Percentiles rank a stretch among this genome's conserved stretches.
Conservation (phyloP, 495 filamentous ascomycete genomes). For the Penicillium cataractarum region DNA sequence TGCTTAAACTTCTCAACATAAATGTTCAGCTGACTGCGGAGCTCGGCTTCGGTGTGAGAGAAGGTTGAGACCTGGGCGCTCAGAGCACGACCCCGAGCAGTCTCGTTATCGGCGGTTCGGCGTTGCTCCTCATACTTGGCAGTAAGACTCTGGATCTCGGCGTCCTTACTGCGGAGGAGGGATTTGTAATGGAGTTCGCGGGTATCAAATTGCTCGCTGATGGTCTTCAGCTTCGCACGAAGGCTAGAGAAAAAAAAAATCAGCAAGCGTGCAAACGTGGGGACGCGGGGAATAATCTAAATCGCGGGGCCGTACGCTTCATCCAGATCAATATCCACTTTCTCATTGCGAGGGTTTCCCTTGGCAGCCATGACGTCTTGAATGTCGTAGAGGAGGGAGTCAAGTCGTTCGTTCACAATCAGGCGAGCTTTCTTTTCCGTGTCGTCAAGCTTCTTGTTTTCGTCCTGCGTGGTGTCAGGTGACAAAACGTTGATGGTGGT, state of each 20-base stretch:
- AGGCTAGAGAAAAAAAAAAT: conserved; percentile 59
- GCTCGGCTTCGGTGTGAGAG: conserved; percentile 91
- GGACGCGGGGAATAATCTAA: background rate
- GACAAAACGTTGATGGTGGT: background rate
- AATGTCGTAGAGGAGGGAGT: conserved; percentile 72
- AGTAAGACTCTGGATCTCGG: conserved; percentile 91
- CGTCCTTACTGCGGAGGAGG: conserved; percentile 87
- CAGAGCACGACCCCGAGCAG: conserved; percentile 74
- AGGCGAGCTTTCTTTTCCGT: conserved; percentile 78
- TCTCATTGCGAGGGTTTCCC: conserved; percentile 73
- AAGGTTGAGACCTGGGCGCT: conserved; percentile 94
- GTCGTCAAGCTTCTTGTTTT: conserved; percentile 84
- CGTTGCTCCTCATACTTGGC: conserved; percentile 86
- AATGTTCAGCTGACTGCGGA: conserved; percentile 93
- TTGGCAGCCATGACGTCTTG: conserved; percentile 80
- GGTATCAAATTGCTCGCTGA: conserved; percentile 94
- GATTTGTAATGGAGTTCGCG: conserved; percentile 90
- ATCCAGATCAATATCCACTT: conserved; percentile 78
- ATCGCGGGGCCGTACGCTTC: conserved; percentile 69
- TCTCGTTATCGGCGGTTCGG: conserved; percentile 81
- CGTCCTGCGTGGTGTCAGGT: conserved; percentile 63
- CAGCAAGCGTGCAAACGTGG: conserved; percentile 10
- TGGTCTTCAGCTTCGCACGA: conserved; percentile 85
- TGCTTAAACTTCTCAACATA: conserved; percentile 99
- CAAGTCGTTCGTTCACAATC: conserved; percentile 82